A percentile compares a stretch with the other conserved stretches of the same genome.
Evolutionary conservation across 306 rosid species (phyloP).

Genomic region (Herpetospermum pedunculosum): DNA sequence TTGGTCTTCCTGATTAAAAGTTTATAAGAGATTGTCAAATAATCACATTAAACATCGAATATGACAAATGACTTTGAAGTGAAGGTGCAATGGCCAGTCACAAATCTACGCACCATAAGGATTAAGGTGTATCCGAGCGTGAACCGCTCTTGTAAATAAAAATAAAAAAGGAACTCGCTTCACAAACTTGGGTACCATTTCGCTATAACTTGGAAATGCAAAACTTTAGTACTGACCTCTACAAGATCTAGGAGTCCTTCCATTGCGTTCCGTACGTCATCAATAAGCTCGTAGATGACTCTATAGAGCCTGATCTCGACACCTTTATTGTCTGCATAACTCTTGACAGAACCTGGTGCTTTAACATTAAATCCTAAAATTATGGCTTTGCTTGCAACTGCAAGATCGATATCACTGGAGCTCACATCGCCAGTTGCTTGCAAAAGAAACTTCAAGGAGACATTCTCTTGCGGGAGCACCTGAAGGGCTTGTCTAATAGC

Average conservation of each 20-base stretch:
- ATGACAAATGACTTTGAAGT: not conserved
- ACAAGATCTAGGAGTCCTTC: slow-evolving; percentile 84
- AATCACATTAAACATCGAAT: not conserved
- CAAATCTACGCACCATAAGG: not conserved
- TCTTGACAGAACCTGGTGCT: slow-evolving; percentile 76
- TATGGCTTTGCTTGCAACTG: slow-evolving; percentile 77
- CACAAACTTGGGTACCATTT: not conserved
- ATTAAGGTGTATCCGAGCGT: not conserved
- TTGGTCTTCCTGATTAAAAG: not conserved
- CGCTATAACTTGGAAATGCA: not conserved
- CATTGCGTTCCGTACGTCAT: slow-evolving; percentile 89
- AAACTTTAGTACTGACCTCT: slow-evolving; percentile 43
- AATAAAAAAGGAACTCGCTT: not conserved
- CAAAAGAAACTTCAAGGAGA: slow-evolving; percentile 81
- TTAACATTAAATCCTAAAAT: slow-evolving; percentile 76
- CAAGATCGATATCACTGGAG: slow-evolving; percentile 92
- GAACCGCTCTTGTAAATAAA: not conserved
- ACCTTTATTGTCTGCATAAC: slow-evolving; percentile 69
- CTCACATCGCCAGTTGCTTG: slow-evolving; percentile 86
- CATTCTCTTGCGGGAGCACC: slow-evolving; percentile 83
- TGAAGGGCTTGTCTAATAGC: slow-evolving; percentile 89
- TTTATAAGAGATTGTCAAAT: not conserved
- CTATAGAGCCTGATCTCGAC: slow-evolving; percentile 85
- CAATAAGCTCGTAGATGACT: slow-evolving; percentile 89
- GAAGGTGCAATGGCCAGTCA: not conserved